These are phyloP conservation scores for Lachnellula hyalina DNA, from an alignment of 2,329 filamentous ascomycete genomes.

Conservation along the genomic window DNA sequence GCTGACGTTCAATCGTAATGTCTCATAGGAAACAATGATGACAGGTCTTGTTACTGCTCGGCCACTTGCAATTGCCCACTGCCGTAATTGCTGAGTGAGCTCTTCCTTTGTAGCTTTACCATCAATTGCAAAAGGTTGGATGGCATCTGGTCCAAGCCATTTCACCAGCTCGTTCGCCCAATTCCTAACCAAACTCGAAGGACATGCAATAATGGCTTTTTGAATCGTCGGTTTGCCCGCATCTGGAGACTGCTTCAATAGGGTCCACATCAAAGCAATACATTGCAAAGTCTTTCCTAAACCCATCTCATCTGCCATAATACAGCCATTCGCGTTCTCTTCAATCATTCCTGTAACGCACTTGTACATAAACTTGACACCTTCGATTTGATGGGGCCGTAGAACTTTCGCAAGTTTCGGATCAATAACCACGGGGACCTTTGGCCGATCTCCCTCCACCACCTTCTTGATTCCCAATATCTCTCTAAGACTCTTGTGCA, in stretches of 20 bases:
- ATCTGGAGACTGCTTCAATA: conserved; percentile 91
- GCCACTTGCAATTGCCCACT: conserved; percentile 93
- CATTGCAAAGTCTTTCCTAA: conserved; percentile 96
- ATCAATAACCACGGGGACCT: conserved; percentile 96
- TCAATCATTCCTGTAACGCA: conserved; percentile 96
- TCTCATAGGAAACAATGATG: conserved; percentile 97
- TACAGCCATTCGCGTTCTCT: conserved; percentile 88
- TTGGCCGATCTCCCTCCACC: conserved; percentile 71
- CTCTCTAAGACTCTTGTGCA: conserved; percentile 93
- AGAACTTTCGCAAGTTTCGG: conserved; percentile 83
- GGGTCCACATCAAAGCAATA: conserved; percentile 93
- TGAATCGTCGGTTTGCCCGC: conserved; percentile 92
- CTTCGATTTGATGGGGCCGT: conserved; percentile 94
- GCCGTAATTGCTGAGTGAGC: conserved; percentile 79
- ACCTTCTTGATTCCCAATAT: conserved; percentile 93
- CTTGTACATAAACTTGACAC: conserved; percentile 94
- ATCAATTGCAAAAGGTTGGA: conserved; percentile 91
- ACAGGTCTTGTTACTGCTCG: conserved; percentile 85
- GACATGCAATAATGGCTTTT: conserved; percentile 95
- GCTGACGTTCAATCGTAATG: conserved; percentile 82
- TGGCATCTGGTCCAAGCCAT: conserved; percentile 89
- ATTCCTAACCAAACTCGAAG: conserved; percentile 92
- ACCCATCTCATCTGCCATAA: conserved; percentile 99
- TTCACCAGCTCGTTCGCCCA: conserved; percentile 97
- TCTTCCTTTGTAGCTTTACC: conserved; percentile 96